Evolutionary conservation across 768 basidiomycete genomes (phyloP).

Genomic region (Russula brevipes): DNA sequence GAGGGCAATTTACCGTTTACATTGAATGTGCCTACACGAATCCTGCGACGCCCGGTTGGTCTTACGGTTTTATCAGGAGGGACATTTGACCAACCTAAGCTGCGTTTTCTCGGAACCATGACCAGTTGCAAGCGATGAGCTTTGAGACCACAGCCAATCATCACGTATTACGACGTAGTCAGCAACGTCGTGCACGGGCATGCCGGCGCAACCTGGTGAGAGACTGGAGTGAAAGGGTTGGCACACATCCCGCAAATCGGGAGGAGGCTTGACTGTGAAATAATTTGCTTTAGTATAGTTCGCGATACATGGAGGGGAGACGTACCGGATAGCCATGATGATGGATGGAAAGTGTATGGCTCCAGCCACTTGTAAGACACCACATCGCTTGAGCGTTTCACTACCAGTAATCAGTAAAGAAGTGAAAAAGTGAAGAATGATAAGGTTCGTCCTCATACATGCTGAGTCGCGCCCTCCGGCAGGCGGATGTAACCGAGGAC

Average conservation of each 20-base stretch:
- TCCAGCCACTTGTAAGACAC: constrained; percentile 14
- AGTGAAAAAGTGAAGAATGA: neutral
- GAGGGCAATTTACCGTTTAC: constrained; percentile 75
- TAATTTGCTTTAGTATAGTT: neutral
- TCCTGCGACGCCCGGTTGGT: constrained; percentile 34
- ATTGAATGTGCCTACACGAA: constrained; percentile 79
- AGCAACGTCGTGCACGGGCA: constrained; percentile 51
- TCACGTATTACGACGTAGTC: constrained; percentile 59
- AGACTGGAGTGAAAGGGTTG: constrained; percentile 50
- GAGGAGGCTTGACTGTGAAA: constrained; percentile 31
- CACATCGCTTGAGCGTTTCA: neutral
- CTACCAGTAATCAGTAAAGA: neutral
- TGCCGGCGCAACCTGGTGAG: constrained; percentile 57
- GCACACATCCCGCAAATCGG: constrained; percentile 50
- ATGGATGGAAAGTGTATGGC: constrained; percentile 17
- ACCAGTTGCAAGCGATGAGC: constrained; percentile 16
- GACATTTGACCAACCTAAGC: constrained; percentile 24
- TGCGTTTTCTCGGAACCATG: constrained; percentile 3
- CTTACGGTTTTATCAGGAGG: neutral
- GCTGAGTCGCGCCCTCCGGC: constrained; percentile 15
- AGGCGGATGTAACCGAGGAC: constrained; percentile 10
- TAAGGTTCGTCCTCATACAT: constrained; percentile 5
- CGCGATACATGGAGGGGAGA: neutral
- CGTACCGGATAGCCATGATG: constrained; percentile 24
- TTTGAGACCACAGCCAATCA: constrained; percentile 47